Base-by-base conservation (phyloP, 2,329 filamentous ascomycete genomes). In the Aureobasidium namibiae region DNA sequence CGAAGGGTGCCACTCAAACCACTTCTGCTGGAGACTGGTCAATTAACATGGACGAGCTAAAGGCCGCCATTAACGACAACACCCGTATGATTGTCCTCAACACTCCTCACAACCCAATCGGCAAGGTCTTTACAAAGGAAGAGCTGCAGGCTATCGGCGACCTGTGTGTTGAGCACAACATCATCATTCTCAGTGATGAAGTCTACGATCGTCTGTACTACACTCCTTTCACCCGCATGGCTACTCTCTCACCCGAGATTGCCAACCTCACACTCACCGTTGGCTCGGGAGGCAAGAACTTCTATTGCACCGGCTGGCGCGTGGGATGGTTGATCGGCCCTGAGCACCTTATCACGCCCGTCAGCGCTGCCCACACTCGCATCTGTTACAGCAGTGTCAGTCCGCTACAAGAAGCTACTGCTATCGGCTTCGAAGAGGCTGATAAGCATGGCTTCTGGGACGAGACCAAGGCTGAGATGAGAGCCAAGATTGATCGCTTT, bases 71-170 rank as follows among this genome's bases (percentile, higher is more conserved):
- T 65, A 95, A 89, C 9, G 79, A 87, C 39, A 87, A 86, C 70
- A 97, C 94, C 2, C 94, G 94, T 75, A 99, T 99, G 94, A 88
- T 99, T 67, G 92, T 99, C 33, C 75, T 92, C 67, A 92, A 92
- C 76, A 89, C 85, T 7, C 86, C 88, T 72, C 90, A 99, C 75
- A 99, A 99, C 75, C 94, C 94, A 0, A 88, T 99, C 36, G 94
- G 94, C 69, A 99, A 99, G 75, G 90, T 99, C 58, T 95, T 92
- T 72, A 91, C 89, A 18, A 85, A 82, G 61, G 83, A 87, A 0
- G 94, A 99, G 72, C 82, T 97, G 7, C 80, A 90, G 67, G 84
- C 81, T 63, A 94, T 99, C 67, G 94, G 88, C 44, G 87, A 92
- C 60, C 78, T 99, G 13, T 95, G 90, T 71, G 87, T 97, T 61